A percentile compares a stretch with the other conserved stretches of the same genome.
Evolutionary conservation across 495 filamentous ascomycete genomes (phyloP).

Genomic region (Daldinia concentrica): DNA sequence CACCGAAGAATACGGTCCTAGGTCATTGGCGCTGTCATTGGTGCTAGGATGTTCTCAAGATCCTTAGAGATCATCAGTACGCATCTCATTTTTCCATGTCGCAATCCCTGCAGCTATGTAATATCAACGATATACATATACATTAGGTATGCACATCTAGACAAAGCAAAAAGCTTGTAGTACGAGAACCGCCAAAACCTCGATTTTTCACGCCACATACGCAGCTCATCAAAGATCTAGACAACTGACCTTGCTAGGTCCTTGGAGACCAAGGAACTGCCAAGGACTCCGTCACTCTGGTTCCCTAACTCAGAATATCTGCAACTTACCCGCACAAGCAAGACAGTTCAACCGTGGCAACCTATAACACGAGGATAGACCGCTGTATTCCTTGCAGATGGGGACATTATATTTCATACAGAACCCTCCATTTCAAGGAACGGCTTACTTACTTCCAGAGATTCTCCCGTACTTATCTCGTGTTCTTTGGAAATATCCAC

Average conservation of each 20-base stretch:
- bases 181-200: conserved; percentile 22
- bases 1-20: conserved; percentile 9
- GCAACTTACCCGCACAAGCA: conserved; percentile 6
- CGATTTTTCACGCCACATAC: conserved; percentile 28
- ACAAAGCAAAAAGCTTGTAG: conserved; percentile 9
- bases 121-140: conserved; percentile 1
- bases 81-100: conserved; percentile 33
- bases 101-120: conserved; percentile 26
- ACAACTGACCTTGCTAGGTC: neutral
- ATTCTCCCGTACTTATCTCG: conserved; percentile 7
- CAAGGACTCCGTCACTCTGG: conserved; percentile 17
- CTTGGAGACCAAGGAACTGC: neutral
- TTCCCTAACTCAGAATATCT: conserved; percentile 4
- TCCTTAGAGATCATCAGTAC: conserved; percentile 21
- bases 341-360: conserved; percentile 9
- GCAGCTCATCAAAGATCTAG: conserved; percentile 12
- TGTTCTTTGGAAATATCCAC: conserved; percentile 10
- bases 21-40: conserved; percentile 17
- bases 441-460: conserved; percentile 4
- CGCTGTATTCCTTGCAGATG: conserved; percentile 11
- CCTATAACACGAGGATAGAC: conserved; percentile 33
- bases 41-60: conserved; percentile 21
- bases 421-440: conserved; percentile 13
- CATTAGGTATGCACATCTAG: neutral
- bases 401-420: conserved; percentile 12